These are phyloP conservation scores for Neofusicoccum sp. DNA, from an alignment of 2,329 filamentous ascomycete species.

Conservation along the genomic window DNA sequence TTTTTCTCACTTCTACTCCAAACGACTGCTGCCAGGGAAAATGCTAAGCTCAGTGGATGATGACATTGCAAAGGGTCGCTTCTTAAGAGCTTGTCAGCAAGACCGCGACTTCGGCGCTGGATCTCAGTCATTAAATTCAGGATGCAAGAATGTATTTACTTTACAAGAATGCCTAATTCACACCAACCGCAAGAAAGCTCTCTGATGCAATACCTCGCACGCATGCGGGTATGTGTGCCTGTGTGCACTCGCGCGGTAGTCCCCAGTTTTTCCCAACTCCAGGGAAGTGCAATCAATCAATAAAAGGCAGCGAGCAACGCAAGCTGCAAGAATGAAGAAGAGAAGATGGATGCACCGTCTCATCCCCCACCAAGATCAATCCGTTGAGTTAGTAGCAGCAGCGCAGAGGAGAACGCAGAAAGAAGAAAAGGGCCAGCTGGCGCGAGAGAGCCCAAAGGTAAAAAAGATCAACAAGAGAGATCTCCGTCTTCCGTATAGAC, in stretches of 20 bases:
- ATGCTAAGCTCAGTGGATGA: no score
- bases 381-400: background rate
- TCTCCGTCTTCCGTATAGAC: background rate
- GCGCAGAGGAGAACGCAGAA: background rate
- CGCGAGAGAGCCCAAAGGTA: background rate
- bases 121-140: no score
- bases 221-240: background rate
- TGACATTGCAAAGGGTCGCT: no score
- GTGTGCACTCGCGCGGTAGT: background rate
- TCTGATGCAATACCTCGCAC: no score
- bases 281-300: conserved; percentile 3
- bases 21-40: no score
- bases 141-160: no score
- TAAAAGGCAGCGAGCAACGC: background rate
- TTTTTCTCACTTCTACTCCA: no score
- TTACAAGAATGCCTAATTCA: no score
- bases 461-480: background rate
- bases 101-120: no score
- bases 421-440: background rate
- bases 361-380: background rate
- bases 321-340: background rate
- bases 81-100: no score
- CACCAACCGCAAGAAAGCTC: no score
- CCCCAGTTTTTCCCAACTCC: conserved; percentile 2
- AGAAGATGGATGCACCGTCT: background rate